A percentile compares a stretch with the other conserved stretches of the same genome.
phyloP scores from a whole-genome alignment of 208 protist genomes.

The Trypanosoma boissoni region DNA sequence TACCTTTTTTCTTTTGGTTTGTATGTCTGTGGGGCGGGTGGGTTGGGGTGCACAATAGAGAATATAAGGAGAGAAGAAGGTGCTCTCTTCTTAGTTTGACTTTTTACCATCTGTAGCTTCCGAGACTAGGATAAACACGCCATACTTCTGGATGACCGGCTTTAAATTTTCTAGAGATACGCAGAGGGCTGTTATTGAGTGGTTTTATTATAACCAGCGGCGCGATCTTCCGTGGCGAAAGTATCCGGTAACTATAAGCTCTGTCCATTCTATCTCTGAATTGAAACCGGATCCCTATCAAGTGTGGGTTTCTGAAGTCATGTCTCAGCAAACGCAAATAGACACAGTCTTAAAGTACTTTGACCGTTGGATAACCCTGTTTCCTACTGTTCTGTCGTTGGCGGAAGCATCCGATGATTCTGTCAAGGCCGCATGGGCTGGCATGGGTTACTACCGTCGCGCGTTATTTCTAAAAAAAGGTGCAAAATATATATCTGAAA shows the following conservation, averaged over 20 bases:
- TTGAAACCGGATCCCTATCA: constrained; percentile 68
- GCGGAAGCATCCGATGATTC: constrained; percentile 78
- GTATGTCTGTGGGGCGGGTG: neutral
- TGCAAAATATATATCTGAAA: constrained; percentile 73
- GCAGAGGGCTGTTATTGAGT: constrained; percentile 32
- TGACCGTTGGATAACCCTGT: constrained; percentile 79
- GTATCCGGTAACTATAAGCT: constrained; percentile 3
- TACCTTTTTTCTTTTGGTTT: neutral
- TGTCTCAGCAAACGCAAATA: constrained; percentile 95
- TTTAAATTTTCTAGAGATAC: constrained; percentile 7
- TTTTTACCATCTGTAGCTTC: no score
- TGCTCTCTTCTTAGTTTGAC: no score
- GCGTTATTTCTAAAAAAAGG: constrained; percentile 83
- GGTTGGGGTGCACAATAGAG: no score
- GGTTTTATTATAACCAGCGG: constrained; percentile 41
- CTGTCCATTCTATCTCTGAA: neutral
- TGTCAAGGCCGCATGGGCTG: constrained; percentile 86
- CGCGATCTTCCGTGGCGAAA: constrained; percentile 63
- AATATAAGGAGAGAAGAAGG: no score
- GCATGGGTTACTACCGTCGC: constrained; percentile 94
- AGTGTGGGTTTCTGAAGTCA: constrained; percentile 94
- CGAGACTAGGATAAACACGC: neutral
- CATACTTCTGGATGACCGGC: constrained; percentile 13
- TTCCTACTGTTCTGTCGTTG: constrained; percentile 78
- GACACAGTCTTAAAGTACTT: constrained; percentile 91